These are phyloP conservation scores for Brachypodium distachyon DNA, from an alignment of 202 grass and related monocot species.

Conservation along the genomic window DNA sequence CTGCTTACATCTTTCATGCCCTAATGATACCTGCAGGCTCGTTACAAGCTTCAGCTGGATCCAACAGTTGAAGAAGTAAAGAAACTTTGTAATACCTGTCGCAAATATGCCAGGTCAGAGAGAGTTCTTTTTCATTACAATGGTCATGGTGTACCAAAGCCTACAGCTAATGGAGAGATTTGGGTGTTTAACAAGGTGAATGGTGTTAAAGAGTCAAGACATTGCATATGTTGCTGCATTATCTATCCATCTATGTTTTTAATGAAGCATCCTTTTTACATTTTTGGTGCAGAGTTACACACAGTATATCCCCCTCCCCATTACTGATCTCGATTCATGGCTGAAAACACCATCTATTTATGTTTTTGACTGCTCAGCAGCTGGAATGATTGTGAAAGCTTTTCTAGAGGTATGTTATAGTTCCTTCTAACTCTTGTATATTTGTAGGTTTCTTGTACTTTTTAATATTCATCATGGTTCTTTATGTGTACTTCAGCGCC, in stretches of 20 bases:
- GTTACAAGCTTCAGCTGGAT: constrained; percentile 93
- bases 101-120: constrained; percentile 97
- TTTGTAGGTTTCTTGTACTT: background rate
- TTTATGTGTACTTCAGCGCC: constrained; percentile 31
- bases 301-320: constrained; percentile 93
- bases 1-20: constrained; percentile 24
- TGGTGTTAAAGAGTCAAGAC: background rate
- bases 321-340: constrained; percentile 97
- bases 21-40: constrained; percentile 38
- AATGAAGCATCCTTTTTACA: background rate
- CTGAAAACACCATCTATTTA: constrained; percentile 96
- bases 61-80: constrained; percentile 93
- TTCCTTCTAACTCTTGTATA: background rate
- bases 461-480: constrained; percentile 14
- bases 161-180: constrained; percentile 93
- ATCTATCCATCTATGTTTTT: background rate
- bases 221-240: constrained; percentile 14
- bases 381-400: constrained; percentile 82
- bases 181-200: constrained; percentile 99
- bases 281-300: constrained; percentile 82
- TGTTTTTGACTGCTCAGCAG: constrained; percentile 97
- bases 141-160: constrained; percentile 95
- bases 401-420: constrained; percentile 73
- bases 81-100: constrained; percentile 93
- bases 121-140: constrained; percentile 99